Percentiles rank a stretch among this genome's conserved stretches.
These are phyloP conservation scores for Candida gorgasii DNA, from an alignment of 805 yeast genomes.

Conservation along the genomic window DNA sequence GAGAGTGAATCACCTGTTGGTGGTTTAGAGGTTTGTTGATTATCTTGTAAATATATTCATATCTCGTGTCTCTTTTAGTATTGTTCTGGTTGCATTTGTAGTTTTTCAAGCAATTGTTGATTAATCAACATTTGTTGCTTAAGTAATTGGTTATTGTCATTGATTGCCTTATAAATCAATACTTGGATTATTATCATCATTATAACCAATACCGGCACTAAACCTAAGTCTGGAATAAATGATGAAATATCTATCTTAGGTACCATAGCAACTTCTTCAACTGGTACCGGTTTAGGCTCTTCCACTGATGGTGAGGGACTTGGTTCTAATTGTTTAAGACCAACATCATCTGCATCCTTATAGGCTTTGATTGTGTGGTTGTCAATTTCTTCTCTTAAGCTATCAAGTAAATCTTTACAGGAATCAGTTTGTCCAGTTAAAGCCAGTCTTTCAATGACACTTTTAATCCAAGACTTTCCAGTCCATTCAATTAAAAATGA, in stretches of 20 bases:
- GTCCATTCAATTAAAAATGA: conserved; percentile 86
- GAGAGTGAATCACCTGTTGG: conserved; percentile 37
- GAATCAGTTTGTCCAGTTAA: conserved; percentile 74
- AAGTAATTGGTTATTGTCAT: conserved; percentile 25
- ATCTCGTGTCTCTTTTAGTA: neutral
- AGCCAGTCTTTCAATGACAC: conserved; percentile 84
- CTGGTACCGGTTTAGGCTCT: neutral
- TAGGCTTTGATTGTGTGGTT: neutral
- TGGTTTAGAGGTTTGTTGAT: conserved; percentile 29
- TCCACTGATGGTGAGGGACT: conserved; percentile 1
- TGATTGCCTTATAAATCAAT: conserved; percentile 17
- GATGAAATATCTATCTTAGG: neutral
- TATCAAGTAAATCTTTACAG: conserved; percentile 49
- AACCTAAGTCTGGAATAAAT: neutral
- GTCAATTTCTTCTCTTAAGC: conserved; percentile 33
- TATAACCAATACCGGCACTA: conserved; percentile 17
- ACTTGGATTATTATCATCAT: conserved; percentile 23
- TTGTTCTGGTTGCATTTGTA: no score
- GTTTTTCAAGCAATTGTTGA: conserved; percentile 9
- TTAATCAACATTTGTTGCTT: conserved; percentile 22
- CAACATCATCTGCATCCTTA: conserved; percentile 1
- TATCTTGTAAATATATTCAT: conserved; percentile 3
- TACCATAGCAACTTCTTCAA: neutral
- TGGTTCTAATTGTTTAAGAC: conserved; percentile 1
- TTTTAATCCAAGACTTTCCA: conserved; percentile 88